These are phyloP conservation scores for Theileria equi DNA, from an alignment of 169 alveolate species.

Conservation along the genomic window DNA sequence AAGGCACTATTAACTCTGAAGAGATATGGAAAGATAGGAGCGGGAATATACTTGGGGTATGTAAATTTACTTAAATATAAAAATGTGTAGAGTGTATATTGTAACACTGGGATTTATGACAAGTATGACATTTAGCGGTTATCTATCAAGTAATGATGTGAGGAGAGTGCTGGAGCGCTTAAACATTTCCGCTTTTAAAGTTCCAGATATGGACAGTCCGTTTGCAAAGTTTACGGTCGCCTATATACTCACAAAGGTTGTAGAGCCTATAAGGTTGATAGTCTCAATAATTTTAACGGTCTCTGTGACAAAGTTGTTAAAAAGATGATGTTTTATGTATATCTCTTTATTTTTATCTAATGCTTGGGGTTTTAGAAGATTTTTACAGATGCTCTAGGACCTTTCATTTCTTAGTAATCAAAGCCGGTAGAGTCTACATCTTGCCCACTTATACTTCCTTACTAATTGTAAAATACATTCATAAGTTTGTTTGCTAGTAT, in stretches of 20 bases:
- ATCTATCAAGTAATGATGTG: constrained; percentile 42
- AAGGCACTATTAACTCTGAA: constrained; percentile 47
- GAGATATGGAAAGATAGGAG: constrained; percentile 66
- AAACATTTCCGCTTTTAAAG: constrained; percentile 42
- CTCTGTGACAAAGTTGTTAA: constrained; percentile 15
- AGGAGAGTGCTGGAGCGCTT: constrained; percentile 18
- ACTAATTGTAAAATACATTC: not conserved
- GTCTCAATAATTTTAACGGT: constrained; percentile 42
- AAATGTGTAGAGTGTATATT: constrained; percentile 50
- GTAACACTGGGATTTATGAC: constrained; percentile 47
- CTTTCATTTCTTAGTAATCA: too few species aligned
- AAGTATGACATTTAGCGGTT: constrained; percentile 29
- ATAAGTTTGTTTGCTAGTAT: not conserved
- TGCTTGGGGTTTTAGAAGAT: too few species aligned
- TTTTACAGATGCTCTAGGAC: too few species aligned
- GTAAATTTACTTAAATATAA: not conserved
- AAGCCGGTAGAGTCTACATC: not conserved
- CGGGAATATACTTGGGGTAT: constrained; percentile 49
- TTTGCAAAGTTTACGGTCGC: constrained; percentile 64
- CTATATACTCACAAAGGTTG: constrained; percentile 54
- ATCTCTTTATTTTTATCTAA: too few species aligned
- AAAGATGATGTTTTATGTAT: constrained; percentile 20
- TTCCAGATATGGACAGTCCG: constrained; percentile 60
- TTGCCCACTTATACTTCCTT: not conserved
- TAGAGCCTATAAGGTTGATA: constrained; percentile 56